These are phyloP conservation scores for Amoebophrya sp. DNA, from an alignment of 169 alveolate species.

Conservation along the genomic window DNA sequence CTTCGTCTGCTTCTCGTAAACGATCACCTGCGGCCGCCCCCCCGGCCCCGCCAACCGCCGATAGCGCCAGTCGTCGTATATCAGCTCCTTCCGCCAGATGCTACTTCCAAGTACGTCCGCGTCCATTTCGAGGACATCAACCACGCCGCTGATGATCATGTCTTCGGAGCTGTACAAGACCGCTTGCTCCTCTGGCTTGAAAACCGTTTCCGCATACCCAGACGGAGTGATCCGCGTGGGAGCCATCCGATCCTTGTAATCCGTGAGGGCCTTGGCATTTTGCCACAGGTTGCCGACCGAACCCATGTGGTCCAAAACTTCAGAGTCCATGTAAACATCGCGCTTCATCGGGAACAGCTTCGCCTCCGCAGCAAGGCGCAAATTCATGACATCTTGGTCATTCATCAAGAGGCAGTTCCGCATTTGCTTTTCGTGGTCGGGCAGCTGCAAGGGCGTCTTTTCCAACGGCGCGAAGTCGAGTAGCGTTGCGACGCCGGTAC, in stretches of 20 bases:
- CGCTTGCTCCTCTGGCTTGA: not conserved
- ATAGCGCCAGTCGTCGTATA: not conserved
- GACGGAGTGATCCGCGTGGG: too few relatives aligned
- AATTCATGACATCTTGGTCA: not conserved
- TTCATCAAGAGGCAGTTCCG: not conserved
- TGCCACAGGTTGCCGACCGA: not conserved
- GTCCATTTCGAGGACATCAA: too few relatives aligned
- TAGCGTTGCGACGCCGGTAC: too few relatives aligned
- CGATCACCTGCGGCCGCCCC: too few relatives aligned
- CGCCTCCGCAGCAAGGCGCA: not conserved
- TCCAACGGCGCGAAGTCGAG: not conserved
- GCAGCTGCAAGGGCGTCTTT: not conserved
- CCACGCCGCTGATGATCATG: not conserved
- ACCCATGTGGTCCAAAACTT: not conserved
- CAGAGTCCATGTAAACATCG: not conserved
- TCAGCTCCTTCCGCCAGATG: too few relatives aligned
- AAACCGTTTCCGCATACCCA: too few relatives aligned
- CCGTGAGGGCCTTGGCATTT: not conserved
- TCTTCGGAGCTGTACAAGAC: not conserved
- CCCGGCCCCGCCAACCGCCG: not conserved
- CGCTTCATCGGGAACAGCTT: not conserved
- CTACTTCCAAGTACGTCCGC: too few relatives aligned
- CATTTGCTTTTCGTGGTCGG: not conserved
- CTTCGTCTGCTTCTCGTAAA: too few relatives aligned
- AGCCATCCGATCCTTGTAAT: too few relatives aligned